Percentiles rank a stretch among this genome's conserved stretches.
Evolutionary conservation across 1,284 basidiomycete species (phyloP).

Genomic region (Pyrrhoderma noxium): DNA sequence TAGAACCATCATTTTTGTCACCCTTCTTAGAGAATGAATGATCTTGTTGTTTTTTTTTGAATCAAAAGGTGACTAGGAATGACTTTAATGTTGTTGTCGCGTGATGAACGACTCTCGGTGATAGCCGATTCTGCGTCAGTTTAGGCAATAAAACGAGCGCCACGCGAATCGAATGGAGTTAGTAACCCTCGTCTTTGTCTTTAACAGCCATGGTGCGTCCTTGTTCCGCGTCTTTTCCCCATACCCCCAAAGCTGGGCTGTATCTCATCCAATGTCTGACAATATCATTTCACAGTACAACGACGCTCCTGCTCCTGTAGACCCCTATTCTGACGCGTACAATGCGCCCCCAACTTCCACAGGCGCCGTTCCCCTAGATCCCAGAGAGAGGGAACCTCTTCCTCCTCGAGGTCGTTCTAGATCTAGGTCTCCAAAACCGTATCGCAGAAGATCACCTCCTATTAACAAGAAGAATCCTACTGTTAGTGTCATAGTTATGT

Average conservation of each 20-base stretch:
- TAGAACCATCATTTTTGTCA: not conserved
- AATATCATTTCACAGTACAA: conserved; percentile 26
- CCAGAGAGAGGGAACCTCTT: conserved; percentile 38
- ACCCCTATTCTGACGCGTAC: conserved; percentile 78
- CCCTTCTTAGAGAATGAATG: not conserved
- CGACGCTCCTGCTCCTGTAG: conserved; percentile 51
- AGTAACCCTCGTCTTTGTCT: conserved; percentile 21
- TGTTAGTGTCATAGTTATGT: too few species aligned
- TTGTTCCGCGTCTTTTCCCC: conserved; percentile 18
- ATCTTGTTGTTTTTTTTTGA: too few species aligned
- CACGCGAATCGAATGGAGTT: conserved; percentile 1
- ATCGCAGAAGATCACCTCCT: conserved; percentile 40
- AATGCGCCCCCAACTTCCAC: conserved; percentile 51
- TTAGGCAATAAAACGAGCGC: not conserved
- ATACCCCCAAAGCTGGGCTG: not conserved
- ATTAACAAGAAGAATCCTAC: too few species aligned
- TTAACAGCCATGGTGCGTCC: conserved; percentile 62
- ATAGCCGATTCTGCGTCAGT: too few species aligned
- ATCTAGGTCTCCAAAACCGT: conserved; percentile 47
- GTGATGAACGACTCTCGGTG: too few species aligned
- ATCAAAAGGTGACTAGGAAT: too few species aligned
- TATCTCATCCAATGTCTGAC: too few species aligned
- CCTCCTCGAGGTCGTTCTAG: conserved; percentile 58
- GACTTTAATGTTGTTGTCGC: too few species aligned
- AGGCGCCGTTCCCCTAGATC: conserved; percentile 31